These are phyloP conservation scores for Neonothopanus nambi DNA, from an alignment of 1,284 basidiomycete genomes.

Conservation along the genomic window DNA sequence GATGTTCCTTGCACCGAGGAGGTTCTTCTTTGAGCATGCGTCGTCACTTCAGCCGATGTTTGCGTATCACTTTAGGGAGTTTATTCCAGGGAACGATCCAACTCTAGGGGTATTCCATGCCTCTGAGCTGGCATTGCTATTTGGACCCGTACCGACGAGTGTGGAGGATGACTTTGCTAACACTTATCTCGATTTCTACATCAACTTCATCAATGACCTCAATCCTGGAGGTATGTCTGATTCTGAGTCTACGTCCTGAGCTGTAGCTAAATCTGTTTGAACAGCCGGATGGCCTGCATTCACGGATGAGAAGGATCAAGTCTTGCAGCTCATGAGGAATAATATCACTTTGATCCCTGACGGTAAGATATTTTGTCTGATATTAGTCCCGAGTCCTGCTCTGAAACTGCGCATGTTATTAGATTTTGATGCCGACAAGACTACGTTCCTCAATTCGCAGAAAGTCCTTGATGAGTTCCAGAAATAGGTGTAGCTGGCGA, in stretches of 20 bases:
- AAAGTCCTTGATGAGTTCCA: constrained; percentile 47
- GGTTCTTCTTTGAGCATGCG: constrained; percentile 49
- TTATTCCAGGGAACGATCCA: constrained; percentile 50
- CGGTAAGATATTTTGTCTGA: constrained; percentile 32
- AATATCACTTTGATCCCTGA: constrained; percentile 53
- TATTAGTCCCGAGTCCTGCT: no score
- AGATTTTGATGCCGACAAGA: constrained; percentile 46
- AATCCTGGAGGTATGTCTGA: constrained; percentile 48
- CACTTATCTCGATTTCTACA: constrained; percentile 49
- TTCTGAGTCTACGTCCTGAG: background rate
- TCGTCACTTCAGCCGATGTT: constrained; percentile 50
- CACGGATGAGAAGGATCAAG: constrained; percentile 30
- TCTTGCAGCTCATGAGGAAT: constrained; percentile 48
- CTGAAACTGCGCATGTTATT: background rate
- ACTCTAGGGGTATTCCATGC: constrained; percentile 49
- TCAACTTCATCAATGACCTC: constrained; percentile 54
- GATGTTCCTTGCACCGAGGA: constrained; percentile 52
- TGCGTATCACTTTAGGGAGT: constrained; percentile 56
- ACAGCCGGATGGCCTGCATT: constrained; percentile 48
- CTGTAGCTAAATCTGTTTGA: background rate
- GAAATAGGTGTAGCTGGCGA: constrained; percentile 26
- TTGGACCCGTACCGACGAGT: constrained; percentile 44
- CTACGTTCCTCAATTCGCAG: constrained; percentile 41
- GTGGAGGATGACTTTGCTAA: constrained; percentile 48
- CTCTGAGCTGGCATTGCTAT: constrained; percentile 49